Evolutionary conservation across 1,139 yeast genomes (phyloP), one percentile per base, ranked within the genome.

Genomic region (Insectozyma bohioensis): DNA sequence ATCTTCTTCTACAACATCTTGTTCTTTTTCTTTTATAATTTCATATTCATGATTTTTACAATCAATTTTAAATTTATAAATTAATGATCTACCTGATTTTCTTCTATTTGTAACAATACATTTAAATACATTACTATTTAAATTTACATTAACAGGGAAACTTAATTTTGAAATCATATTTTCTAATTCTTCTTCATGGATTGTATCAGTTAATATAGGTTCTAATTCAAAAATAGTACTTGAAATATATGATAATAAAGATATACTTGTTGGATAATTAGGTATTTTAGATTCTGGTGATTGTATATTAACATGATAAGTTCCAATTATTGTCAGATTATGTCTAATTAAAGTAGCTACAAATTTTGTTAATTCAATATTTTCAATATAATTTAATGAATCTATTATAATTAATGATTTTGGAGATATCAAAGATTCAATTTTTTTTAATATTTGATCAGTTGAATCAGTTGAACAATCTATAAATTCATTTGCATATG

Each of bases 41-140:
- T 67, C 72, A 43, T 77, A 73, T 3, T 52, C 53, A 53, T 87
- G 95, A 0, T 53, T 53, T 0, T 23, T 31, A 0, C 78, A 49
- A 48, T 86, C 72, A 3, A 87, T 63, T 4, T 52, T 54, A 51
- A 75, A 86, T 6, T 60, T 56, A 39, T 82, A 82, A 1, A 66
- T 61, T 22, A 84, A 52, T 0, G 94, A 75, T 36, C 96, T 69
- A 0, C 98, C 98, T 0, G 95, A 85, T 50, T 84, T 84, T 37
- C 97, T 72, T 39, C 94, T 71, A 49, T 82, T 85, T 4, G 75
- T 76, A 35, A 92, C 56, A 5, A 63, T 63, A 2, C 80, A 54
- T 31, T 61, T 61, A 52, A 79, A 84, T 1, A 26, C 43, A 0
- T 61, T 41, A 20, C 60, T 61, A 48, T 86, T 81, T 38, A 78